These are phyloP conservation scores for Gentiana macrophylla DNA, from an alignment of 257 asterid species.

Conservation along the genomic window DNA sequence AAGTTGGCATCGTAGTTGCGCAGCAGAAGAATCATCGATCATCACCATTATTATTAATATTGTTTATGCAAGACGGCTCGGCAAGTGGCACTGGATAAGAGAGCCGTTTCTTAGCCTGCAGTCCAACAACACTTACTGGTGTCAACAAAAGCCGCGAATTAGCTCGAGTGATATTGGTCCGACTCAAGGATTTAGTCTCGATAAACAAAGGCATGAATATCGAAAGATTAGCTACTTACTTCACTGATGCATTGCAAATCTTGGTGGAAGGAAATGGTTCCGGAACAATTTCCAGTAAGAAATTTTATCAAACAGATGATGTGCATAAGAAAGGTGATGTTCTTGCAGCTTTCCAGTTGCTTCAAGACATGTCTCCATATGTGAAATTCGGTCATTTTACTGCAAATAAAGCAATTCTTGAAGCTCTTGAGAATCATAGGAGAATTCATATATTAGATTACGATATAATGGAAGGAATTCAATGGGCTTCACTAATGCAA, in stretches of 20 bases:
- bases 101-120: constrained; percentile 50
- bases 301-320: no score
- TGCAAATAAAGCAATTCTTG: constrained; percentile 72
- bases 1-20: constrained; percentile 23
- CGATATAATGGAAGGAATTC: constrained; percentile 83
- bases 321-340: constrained; percentile 47
- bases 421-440: constrained; percentile 47
- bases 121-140: constrained; percentile 39
- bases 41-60: constrained; percentile 28
- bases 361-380: constrained; percentile 84
- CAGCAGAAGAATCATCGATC: constrained; percentile 31
- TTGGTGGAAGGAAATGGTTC: constrained; percentile 24
- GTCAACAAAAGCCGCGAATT: constrained; percentile 43
- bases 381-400: constrained; percentile 82
- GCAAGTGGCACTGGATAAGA: constrained; percentile 70
- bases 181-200: constrained; percentile 80
- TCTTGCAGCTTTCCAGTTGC: constrained; percentile 62
- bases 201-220: constrained; percentile 55
- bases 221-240: constrained; percentile 60
- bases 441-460: constrained; percentile 75
- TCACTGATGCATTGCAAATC: constrained; percentile 61
- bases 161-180: constrained; percentile 87
- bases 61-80: constrained; percentile 28
- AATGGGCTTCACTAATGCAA: constrained; percentile 85
- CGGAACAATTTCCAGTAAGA: constrained; percentile 18